Conservation (phyloP, 139 green algal genomes). For the Tetradesmus obliquus region DNA sequence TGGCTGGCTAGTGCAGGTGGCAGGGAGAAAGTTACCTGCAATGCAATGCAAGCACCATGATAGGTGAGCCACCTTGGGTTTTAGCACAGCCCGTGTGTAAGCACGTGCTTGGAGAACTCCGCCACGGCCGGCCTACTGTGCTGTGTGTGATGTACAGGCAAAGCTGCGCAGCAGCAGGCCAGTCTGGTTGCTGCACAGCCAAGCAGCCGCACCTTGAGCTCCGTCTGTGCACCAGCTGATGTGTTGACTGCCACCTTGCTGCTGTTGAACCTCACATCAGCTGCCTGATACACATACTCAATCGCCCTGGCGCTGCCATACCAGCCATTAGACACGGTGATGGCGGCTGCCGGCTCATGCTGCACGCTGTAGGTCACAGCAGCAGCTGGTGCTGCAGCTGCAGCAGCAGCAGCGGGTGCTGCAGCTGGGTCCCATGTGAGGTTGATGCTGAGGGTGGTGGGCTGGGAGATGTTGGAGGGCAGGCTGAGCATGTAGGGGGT, state of each 20-base stretch:
- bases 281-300: neutral
- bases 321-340: neutral
- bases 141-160: neutral
- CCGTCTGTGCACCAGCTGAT: neutral
- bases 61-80: neutral
- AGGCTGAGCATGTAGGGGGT: neutral
- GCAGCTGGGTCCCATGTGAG: neutral
- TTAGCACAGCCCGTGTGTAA: neutral
- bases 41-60: neutral
- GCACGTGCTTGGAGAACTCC: neutral
- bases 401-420: neutral
- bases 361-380: slow-evolving; percentile 5
- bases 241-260: neutral
- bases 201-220: neutral
- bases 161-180: neutral
- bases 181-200: neutral
- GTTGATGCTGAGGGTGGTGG: neutral
- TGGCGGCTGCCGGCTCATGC: neutral
- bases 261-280: neutral
- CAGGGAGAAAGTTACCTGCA: slow-evolving; percentile 25
- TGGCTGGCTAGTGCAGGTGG: neutral
- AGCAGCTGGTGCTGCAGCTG: neutral
- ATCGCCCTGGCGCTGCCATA: neutral
- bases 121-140: neutral
- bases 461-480: neutral